Evolutionary conservation across 2,329 filamentous ascomycete genomes (phyloP).

Genomic region (Colletotrichum sp.): DNA sequence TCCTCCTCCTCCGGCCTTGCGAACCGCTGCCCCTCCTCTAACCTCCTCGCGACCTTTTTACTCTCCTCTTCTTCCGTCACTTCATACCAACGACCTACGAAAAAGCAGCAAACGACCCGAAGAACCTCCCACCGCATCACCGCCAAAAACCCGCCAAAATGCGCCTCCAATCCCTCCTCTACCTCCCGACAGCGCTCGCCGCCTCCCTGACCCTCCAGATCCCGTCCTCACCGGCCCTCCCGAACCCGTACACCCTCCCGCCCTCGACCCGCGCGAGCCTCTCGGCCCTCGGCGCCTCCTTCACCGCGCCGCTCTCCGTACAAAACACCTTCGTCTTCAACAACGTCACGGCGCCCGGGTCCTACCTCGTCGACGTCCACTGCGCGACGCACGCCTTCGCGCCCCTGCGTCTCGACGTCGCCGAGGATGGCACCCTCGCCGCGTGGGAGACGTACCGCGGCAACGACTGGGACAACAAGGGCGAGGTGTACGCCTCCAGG

Average conservation of each 20-base stretch:
- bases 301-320: constrained; percentile 67
- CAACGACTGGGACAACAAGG: constrained; percentile 89
- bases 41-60: background rate
- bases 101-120: background rate
- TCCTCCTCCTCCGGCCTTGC: background rate
- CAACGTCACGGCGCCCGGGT: constrained; percentile 68
- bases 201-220: constrained; percentile 52
- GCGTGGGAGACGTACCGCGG: constrained; percentile 88
- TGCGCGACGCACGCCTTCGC: constrained; percentile 77
- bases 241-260: constrained; percentile 61
- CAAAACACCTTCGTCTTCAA: constrained; percentile 77
- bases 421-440: constrained; percentile 50
- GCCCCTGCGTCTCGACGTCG: constrained; percentile 80
- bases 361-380: constrained; percentile 84
- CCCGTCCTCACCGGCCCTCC: constrained; percentile 39
- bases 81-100: background rate
- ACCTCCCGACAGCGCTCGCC: constrained; percentile 35
- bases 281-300: constrained; percentile 40
- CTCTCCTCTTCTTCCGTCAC: background rate
- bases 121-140: background rate
- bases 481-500: constrained; percentile 55
- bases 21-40: background rate
- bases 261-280: constrained; percentile 71
- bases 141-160: constrained; percentile 29
- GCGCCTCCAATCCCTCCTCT: constrained; percentile 37